Base-by-base conservation (phyloP, 768 basidiomycete genomes). In the Lactarius vividus region DNA sequence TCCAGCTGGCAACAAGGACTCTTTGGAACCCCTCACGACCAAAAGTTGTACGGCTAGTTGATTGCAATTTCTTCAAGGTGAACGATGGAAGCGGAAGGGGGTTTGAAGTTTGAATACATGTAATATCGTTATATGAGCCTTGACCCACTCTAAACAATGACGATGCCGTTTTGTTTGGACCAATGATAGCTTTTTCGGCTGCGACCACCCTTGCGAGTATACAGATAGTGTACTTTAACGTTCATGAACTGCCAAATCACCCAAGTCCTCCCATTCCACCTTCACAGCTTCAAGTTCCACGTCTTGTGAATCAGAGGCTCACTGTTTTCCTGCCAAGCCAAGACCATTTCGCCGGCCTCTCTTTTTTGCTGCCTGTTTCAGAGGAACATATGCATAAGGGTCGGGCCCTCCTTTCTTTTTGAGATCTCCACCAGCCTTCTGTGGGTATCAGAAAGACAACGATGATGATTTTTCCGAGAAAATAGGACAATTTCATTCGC, bases 381-480 rank as follows among this genome's bases (percentile, higher is more conserved):
- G 79, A 8, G 93, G 80, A 39, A 99, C 75, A 75, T 98, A 99
- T 20, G 93, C 94, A 74, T 94, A 98, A 4, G 97, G 97, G 74
- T 97, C 95, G 61, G 93, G 76, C 18, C 89, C 89, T 49, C 85
- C 84, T 74, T 86, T 91, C 77, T 86, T 91, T 77, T 94, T 96
- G 75, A 97, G 81, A 74, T 98, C 97, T 9, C 97, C 97, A 37
- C 92, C 92, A 28, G 96, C 97, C 79, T 88, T 92, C 96, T 98
- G 76, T 61, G 68, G 49, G 46, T 26, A 55, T 70, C 31, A 18
- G 65, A 42, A 2, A 10, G 13, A 28, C 56, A 61, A 72, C 44
- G 72, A 55, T 52, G 20, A 42, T 8, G 37, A 33, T 29, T 29
- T 37, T 60, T 60, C 26, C 16, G 16, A 29, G 29, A 20, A 65